Evolutionary conservation across 805 yeast species (phyloP).

Genomic region (Saturnispora bothae): DNA sequence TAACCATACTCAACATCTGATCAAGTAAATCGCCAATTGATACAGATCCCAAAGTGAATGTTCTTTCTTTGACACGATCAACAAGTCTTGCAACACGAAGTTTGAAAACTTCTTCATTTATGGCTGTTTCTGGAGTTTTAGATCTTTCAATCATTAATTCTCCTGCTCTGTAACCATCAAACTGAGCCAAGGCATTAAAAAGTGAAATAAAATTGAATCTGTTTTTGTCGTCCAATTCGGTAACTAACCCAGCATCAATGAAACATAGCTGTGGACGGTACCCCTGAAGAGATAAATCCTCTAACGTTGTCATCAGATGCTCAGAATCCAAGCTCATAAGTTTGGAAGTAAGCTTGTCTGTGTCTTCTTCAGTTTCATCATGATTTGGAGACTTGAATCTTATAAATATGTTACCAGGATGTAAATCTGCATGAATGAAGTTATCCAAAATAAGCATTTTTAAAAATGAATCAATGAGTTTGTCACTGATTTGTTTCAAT

Average conservation of each 20-base stretch:
- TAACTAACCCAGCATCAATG: slow-evolving; percentile 87
- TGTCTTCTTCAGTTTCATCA: slow-evolving; percentile 33
- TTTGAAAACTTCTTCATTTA: slow-evolving; percentile 77
- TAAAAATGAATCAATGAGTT: slow-evolving; percentile 81
- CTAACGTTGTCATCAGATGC: slow-evolving; percentile 32
- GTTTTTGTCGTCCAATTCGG: slow-evolving; percentile 71
- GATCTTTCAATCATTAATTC: slow-evolving; percentile 93
- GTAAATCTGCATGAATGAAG: slow-evolving; percentile 93
- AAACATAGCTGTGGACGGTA: slow-evolving; percentile 81
- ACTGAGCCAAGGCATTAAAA: slow-evolving; percentile 78
- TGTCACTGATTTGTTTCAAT: slow-evolving; percentile 63
- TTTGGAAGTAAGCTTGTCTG: slow-evolving; percentile 35
- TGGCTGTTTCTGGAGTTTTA: slow-evolving; percentile 85
- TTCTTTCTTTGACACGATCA: slow-evolving; percentile 67
- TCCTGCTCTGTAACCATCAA: slow-evolving; percentile 93
- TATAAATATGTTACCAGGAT: slow-evolving; percentile 86
- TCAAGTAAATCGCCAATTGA: slow-evolving; percentile 87
- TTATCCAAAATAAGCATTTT: slow-evolving; percentile 90
- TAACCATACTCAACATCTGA: slow-evolving; percentile 81
- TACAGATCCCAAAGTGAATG: slow-evolving; percentile 86
- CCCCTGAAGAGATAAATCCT: slow-evolving; percentile 38
- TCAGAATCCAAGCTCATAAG: slow-evolving; percentile 27
- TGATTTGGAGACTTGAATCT: slow-evolving; percentile 33
- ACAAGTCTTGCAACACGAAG: slow-evolving; percentile 79
- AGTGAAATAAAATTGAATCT: slow-evolving; percentile 80